phyloP scores from a whole-genome alignment of 139 green algal species.

The Chlorella sp. region DNA sequence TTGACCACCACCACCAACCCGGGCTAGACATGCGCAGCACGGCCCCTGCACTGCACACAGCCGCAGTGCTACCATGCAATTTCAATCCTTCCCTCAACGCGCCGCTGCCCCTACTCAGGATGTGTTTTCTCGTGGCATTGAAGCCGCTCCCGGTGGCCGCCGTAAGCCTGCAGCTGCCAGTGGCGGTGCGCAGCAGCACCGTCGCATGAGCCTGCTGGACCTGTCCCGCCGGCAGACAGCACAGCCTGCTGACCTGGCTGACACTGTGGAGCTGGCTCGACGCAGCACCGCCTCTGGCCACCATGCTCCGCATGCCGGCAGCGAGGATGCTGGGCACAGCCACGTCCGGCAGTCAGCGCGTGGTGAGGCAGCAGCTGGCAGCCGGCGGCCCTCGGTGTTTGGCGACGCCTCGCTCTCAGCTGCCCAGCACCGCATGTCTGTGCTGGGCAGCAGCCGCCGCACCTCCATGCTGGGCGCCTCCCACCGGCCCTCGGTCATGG shows the following conservation, averaged over 20 bases:
- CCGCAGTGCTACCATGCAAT: no score
- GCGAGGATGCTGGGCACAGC: not conserved
- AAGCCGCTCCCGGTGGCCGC: not conserved
- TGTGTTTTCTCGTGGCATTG: slow-evolving; percentile 24
- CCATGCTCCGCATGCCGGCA: not conserved
- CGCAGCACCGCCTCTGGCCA: slow-evolving; percentile 7
- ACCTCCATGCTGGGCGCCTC: no score
- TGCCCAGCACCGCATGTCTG: not conserved
- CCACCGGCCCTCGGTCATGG: not conserved
- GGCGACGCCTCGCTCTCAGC: not conserved
- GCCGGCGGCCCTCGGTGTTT: not conserved
- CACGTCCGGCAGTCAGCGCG: not conserved
- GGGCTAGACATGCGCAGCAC: no score
- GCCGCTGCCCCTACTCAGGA: not conserved
- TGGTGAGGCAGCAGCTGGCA: not conserved
- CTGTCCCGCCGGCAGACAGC: slow-evolving; percentile 10
- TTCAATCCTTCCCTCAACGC: no score
- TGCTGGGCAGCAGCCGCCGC: no score
- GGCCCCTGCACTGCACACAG: no score
- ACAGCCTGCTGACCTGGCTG: not conserved
- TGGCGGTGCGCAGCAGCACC: not conserved
- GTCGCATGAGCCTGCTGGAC: not conserved
- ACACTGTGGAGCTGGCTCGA: not conserved
- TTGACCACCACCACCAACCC: no score
- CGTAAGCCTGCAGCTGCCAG: slow-evolving; percentile 1